Conservation (phyloP, 345 rosid genomes). For the Citrus reticulata region DNA sequence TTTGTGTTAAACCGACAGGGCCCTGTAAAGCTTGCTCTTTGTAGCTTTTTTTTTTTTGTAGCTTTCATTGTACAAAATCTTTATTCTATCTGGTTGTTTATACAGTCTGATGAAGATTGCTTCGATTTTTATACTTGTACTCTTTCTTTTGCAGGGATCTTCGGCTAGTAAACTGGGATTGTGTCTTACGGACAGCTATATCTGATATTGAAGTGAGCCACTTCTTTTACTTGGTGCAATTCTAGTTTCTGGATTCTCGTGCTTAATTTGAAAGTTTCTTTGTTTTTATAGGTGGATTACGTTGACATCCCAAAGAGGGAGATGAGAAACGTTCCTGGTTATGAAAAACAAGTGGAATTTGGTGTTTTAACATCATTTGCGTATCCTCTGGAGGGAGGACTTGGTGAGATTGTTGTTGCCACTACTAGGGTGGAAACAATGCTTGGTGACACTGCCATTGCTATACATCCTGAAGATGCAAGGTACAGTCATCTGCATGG, state of each 20-base stretch:
- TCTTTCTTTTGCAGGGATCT: conserved; percentile 53
- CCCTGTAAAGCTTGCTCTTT: background rate
- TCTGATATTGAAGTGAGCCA: conserved; percentile 81
- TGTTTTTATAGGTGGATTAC: conserved; percentile 68
- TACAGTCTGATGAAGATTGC: background rate
- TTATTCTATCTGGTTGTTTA: background rate
- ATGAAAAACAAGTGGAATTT: conserved; percentile 83
- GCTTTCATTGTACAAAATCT: background rate
- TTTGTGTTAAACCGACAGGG: background rate
- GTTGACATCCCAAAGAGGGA: conserved; percentile 71
- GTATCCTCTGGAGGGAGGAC: conserved; percentile 71
- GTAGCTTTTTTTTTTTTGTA: no score
- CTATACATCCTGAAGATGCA: conserved; percentile 82
- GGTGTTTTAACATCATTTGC: conserved; percentile 92
- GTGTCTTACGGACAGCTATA: conserved; percentile 75
- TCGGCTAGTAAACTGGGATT: conserved; percentile 93
- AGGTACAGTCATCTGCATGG: conserved; percentile 86
- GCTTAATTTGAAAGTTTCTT: conserved; percentile 19
- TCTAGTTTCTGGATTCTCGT: conserved; percentile 13
- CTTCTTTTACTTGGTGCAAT: conserved; percentile 10
- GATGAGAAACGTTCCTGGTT: conserved; percentile 66
- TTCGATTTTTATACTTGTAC: background rate
- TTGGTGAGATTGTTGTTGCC: conserved; percentile 93
- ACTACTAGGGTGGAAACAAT: conserved; percentile 97
- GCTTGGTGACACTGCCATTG: conserved; percentile 98